phyloP scores from a whole-genome alignment of 192 early-diverging fungal genomes.

The Spinellus fusiger region DNA sequence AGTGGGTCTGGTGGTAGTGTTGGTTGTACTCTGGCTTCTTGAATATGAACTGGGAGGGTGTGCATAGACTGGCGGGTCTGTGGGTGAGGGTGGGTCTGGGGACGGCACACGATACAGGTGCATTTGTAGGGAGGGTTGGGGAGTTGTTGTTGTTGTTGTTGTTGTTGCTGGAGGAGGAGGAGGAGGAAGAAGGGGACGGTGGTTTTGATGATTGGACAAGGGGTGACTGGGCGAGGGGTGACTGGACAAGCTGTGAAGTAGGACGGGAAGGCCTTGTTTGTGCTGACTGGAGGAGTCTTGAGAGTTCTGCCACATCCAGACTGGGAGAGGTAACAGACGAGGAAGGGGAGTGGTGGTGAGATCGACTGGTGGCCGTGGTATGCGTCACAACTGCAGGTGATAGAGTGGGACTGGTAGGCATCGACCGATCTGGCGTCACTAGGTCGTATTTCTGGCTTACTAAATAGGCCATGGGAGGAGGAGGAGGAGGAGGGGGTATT shows the following conservation, averaged over 20 bases:
- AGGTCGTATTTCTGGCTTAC: conserved; percentile 25
- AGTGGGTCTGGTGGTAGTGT: conserved; percentile 24
- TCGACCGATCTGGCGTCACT: conserved; percentile 26
- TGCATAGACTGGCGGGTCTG: conserved; percentile 19
- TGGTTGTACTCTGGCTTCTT: conserved; percentile 29
- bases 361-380: conserved; percentile 15
- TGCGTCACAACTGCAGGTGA: conserved; percentile 23
- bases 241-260: too few relatives aligned
- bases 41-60: conserved; percentile 27
- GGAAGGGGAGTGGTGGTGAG: conserved; percentile 1
- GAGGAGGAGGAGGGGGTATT: too few relatives aligned
- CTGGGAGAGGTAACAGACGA: not conserved
- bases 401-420: conserved; percentile 22
- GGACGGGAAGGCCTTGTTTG: not conserved
- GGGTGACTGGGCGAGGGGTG: conserved; percentile 18
- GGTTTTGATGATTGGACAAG: conserved; percentile 25
- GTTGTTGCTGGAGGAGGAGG: conserved; percentile 1
- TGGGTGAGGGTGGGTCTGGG: conserved; percentile 14
- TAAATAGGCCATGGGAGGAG: too few relatives aligned
- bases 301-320: conserved; percentile 16
- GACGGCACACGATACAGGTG: not conserved
- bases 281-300: conserved; percentile 12
- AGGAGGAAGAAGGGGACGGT: conserved; percentile 23
- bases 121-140: not conserved
- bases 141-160: not conserved